A percentile compares a stretch with the other conserved stretches of the same genome.
These are phyloP conservation scores for Sporothrix globosa DNA, from an alignment of 2,329 filamentous ascomycete species.

Conservation along the genomic window DNA sequence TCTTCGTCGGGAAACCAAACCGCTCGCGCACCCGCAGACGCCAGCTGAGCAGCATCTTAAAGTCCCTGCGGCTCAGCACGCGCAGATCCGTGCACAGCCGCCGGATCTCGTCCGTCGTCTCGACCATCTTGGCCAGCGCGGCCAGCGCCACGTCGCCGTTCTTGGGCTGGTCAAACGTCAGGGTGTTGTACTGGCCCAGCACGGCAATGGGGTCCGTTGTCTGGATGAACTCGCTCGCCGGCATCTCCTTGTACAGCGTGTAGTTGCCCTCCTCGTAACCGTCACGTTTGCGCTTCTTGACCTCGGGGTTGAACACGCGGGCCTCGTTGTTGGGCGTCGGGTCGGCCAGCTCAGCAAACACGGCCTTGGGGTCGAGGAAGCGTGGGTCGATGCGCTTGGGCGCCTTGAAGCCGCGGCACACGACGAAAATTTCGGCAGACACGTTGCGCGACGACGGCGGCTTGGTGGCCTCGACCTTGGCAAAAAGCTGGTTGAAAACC, in stretches of 20 bases:
- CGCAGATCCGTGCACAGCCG: slow-evolving; percentile 81
- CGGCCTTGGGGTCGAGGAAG: slow-evolving; percentile 84
- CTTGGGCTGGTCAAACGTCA: slow-evolving; percentile 78
- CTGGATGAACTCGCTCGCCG: slow-evolving; percentile 91
- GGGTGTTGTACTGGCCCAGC: slow-evolving; percentile 79
- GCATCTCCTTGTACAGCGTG: slow-evolving; percentile 84
- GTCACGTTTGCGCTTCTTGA: slow-evolving; percentile 96
- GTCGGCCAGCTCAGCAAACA: slow-evolving; percentile 89
- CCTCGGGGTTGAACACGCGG: slow-evolving; percentile 95
- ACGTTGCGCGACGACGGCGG: slow-evolving; percentile 94
- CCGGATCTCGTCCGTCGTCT: slow-evolving; percentile 82
- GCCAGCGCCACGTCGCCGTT: slow-evolving; percentile 85
- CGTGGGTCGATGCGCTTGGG: slow-evolving; percentile 91
- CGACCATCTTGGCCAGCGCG: slow-evolving; percentile 80
- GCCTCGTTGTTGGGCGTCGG: slow-evolving; percentile 93
- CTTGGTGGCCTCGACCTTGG: slow-evolving; percentile 95
- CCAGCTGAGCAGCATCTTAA: slow-evolving; percentile 88
- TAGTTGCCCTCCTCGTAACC: slow-evolving; percentile 97
- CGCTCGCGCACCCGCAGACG: slow-evolving; percentile 84
- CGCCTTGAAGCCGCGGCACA: slow-evolving; percentile 92
- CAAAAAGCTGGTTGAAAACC: slow-evolving; percentile 97
- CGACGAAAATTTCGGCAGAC: slow-evolving; percentile 97
- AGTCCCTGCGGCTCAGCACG: slow-evolving; percentile 90
- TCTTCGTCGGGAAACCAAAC: slow-evolving; percentile 83
- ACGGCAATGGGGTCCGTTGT: slow-evolving; percentile 92